phyloP scores from a whole-genome alignment of 2,329 filamentous ascomycete genomes.

The Verticillium nubilum region DNA sequence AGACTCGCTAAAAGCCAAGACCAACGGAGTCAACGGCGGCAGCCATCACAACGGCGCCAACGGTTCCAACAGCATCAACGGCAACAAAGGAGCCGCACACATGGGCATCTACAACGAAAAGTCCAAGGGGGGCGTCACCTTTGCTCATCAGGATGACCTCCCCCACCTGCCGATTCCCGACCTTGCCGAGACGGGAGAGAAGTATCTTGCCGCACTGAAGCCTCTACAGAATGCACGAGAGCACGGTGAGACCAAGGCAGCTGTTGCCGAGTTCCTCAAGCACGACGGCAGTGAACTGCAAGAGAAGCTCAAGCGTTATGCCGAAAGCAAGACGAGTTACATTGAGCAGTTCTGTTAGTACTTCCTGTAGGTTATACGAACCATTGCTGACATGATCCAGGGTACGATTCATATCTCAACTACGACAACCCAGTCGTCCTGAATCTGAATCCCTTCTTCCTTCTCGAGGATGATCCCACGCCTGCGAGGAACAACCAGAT shows the following conservation, averaged over 20 bases:
- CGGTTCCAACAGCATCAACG: constrained; percentile 1
- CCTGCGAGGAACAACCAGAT: constrained; percentile 95
- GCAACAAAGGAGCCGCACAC: constrained; percentile 21
- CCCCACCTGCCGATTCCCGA: constrained; percentile 92
- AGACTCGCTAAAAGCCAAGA: constrained; percentile 4
- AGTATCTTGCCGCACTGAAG: constrained; percentile 72
- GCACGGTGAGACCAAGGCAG: constrained; percentile 73
- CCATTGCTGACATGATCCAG: constrained; percentile 36
- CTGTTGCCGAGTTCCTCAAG: constrained; percentile 77
- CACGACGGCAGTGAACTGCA: constrained; percentile 80
- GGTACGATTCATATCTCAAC: constrained; percentile 98
- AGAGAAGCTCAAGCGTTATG: constrained; percentile 85
- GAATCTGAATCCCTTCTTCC: constrained; percentile 96
- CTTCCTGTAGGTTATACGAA: neutral
- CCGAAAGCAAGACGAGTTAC: constrained; percentile 85
- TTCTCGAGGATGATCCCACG: constrained; percentile 95
- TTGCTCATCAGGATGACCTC: constrained; percentile 79
- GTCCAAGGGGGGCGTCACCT: constrained; percentile 72
- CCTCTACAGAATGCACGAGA: constrained; percentile 79
- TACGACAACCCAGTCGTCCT: constrained; percentile 96
- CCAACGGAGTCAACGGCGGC: neutral
- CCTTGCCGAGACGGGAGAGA: constrained; percentile 69
- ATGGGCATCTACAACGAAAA: constrained; percentile 50
- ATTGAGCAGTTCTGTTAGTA: constrained; percentile 96
- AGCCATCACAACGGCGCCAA: neutral